These are phyloP conservation scores for Hygrocybe coccinea DNA, from an alignment of 768 basidiomycete species.

Conservation along the genomic window DNA sequence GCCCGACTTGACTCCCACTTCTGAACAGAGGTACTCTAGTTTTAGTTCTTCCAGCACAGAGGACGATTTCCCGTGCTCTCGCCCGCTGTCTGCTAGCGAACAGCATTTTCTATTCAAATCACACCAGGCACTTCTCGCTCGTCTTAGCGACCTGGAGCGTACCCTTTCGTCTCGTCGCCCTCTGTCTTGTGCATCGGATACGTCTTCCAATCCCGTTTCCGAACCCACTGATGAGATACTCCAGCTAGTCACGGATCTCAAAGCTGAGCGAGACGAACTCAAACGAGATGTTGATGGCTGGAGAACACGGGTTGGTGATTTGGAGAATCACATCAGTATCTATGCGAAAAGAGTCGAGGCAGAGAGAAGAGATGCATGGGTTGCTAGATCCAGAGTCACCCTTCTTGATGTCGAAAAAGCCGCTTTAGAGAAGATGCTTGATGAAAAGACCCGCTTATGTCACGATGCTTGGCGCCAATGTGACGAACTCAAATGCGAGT, in stretches of 20 bases:
- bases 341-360: conserved; percentile 66
- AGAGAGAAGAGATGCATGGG: conserved; percentile 81
- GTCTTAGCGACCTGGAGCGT: conserved; percentile 77
- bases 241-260: conserved; percentile 67
- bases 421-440: conserved; percentile 46
- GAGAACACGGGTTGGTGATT: conserved; percentile 68
- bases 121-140: conserved; percentile 74
- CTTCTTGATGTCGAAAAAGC: conserved; percentile 64
- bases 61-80: conserved; percentile 42
- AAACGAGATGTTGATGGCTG: conserved; percentile 86
- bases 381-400: conserved; percentile 68
- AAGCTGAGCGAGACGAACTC: conserved; percentile 84
- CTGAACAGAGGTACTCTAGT: conserved; percentile 40
- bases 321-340: conserved; percentile 64
- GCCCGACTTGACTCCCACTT: conserved; percentile 66
- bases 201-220: conserved; percentile 24
- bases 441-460: conserved; percentile 17
- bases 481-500: conserved; percentile 29
- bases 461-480: conserved; percentile 4
- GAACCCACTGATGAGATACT: conserved; percentile 78
- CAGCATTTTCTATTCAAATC: conserved; percentile 84
- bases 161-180: conserved; percentile 48
- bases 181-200: conserved; percentile 37
- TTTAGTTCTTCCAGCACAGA: conserved; percentile 30
- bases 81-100: conserved; percentile 64